These are phyloP conservation scores for Picea sitchensis DNA, from an alignment of 75 land plant genomes.

Conservation along the genomic window DNA sequence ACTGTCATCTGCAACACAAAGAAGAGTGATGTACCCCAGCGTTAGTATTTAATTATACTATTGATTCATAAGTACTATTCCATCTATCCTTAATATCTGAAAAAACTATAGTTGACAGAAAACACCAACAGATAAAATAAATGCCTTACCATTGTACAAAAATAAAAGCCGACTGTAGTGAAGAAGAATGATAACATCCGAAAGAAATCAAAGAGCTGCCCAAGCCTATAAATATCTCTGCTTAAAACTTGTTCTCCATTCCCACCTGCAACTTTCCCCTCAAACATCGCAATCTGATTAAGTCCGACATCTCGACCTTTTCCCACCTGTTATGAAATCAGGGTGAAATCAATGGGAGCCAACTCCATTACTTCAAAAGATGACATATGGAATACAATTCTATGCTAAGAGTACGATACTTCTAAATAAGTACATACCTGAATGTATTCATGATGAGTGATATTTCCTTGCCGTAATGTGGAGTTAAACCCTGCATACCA, in stretches of 20 bases:
- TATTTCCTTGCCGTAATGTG: slow-evolving; percentile 89
- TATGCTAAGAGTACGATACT: background rate
- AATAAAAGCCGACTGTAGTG: slow-evolving; percentile 87
- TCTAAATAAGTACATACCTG: slow-evolving; percentile 45
- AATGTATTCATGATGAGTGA: slow-evolving; percentile 98
- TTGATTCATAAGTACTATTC: background rate
- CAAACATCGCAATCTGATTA: slow-evolving; percentile 96
- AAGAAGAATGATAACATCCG: slow-evolving; percentile 91
- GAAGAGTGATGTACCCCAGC: background rate
- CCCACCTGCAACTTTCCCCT: slow-evolving; percentile 97
- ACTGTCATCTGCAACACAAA: slow-evolving; percentile 66
- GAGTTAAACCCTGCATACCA: slow-evolving; percentile 88
- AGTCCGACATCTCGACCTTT: slow-evolving; percentile 97
- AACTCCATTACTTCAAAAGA: background rate
- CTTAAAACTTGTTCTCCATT: slow-evolving; percentile 97
- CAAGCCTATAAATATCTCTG: slow-evolving; percentile 90
- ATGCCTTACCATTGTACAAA: slow-evolving; percentile 81
- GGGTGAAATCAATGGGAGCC: background rate
- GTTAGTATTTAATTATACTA: background rate
- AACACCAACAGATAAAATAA: slow-evolving; percentile 5
- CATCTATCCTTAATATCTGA: background rate
- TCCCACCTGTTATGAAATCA: slow-evolving; percentile 62
- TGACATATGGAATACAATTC: background rate
- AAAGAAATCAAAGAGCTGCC: slow-evolving; percentile 95
- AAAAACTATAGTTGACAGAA: background rate